Conservation (phyloP, 495 filamentous ascomycete species). For the Oidiodendron maius region DNA sequence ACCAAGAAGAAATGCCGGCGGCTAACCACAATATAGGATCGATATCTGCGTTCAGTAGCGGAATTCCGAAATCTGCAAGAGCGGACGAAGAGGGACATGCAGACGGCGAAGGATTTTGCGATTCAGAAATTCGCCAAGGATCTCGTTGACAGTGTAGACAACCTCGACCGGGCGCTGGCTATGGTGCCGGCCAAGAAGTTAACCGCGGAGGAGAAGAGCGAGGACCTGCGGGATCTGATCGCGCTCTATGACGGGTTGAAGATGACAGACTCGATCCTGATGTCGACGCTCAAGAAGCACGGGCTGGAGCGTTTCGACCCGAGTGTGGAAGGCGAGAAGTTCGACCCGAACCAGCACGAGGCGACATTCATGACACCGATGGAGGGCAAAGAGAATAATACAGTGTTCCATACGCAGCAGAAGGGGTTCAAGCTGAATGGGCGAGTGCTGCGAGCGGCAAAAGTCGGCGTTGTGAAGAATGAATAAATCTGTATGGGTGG, state of each 20-base stretch:
- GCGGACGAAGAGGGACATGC: constrained; percentile 85
- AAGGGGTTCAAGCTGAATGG: constrained; percentile 94
- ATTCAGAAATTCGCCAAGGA: constrained; percentile 93
- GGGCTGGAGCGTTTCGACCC: constrained; percentile 88
- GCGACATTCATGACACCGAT: constrained; percentile 88
- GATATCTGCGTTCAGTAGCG: constrained; percentile 84
- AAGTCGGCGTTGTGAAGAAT: constrained; percentile 85
- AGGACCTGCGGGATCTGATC: constrained; percentile 60
- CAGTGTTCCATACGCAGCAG: constrained; percentile 86
- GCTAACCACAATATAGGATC: constrained; percentile 56
- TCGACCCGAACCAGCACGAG: constrained; percentile 95
- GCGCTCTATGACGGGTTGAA: constrained; percentile 82
- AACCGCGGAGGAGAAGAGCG: constrained; percentile 40
- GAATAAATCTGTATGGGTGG: constrained; percentile 8
- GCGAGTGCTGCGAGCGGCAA: constrained; percentile 80
- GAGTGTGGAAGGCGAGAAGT: constrained; percentile 55
- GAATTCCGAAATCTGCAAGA: constrained; percentile 98
- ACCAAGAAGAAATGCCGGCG: too few relatives aligned
- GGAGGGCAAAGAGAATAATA: constrained; percentile 79
- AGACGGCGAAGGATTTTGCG: constrained; percentile 81
- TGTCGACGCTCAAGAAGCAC: constrained; percentile 87
- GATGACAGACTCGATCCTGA: constrained; percentile 88
- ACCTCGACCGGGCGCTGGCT: constrained; percentile 84
- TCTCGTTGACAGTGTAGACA: constrained; percentile 90
- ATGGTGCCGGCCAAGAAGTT: constrained; percentile 74